Evolutionary conservation across 1,284 basidiomycete genomes (phyloP), one percentile per base, ranked within the genome.

Genomic region (Sanghuangporus baumii): DNA sequence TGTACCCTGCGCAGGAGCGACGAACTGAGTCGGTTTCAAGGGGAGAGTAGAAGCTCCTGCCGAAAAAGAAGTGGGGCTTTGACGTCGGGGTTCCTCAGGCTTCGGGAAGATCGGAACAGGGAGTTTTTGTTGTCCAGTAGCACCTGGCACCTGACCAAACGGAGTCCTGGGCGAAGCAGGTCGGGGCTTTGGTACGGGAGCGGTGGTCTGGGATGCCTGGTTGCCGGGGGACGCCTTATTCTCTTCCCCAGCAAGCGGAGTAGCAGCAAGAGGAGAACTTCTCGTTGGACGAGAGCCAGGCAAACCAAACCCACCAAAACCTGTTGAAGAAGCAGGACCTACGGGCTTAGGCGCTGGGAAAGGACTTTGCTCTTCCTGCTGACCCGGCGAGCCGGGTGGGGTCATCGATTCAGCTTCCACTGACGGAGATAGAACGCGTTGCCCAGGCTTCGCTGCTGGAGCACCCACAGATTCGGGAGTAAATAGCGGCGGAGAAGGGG

Each of bases 191-290:
- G 61, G 38, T 20, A 70, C 60, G 40, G 69, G 12, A 38, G 59
- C 54, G 20, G 57, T 52, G 41, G 52, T 63, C 23, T 52, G 51
- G 20, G 61, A 55, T 9, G 63, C 70, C 55, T 18, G 68, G 36
- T 23, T 26, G 11, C 18, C 26, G 16, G 26, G 38, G 1, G 18
- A 68, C 34, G 67, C 69, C 41, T 69, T 66, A 37, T 72, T 78
- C 6, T 78, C 76, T 1, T 76, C 75, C 23, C 74, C 74, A 9
- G 79, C 78, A 16, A 83, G 69, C 2, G 85, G 77, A 7, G 77
- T 61, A 57, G 71, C 80, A 5, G 86, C 82, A 56, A 88, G 73
- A 1, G 86, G 86, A 8, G 86, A 88, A 65, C 86, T 87, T 48
- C 83, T 81, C 6, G 78, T 71, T 0, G 86, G 87, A 9, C 83